Evolutionary conservation across 2,329 filamentous ascomycete genomes (phyloP).

Genomic region (Pseudomassariella vexata): DNA sequence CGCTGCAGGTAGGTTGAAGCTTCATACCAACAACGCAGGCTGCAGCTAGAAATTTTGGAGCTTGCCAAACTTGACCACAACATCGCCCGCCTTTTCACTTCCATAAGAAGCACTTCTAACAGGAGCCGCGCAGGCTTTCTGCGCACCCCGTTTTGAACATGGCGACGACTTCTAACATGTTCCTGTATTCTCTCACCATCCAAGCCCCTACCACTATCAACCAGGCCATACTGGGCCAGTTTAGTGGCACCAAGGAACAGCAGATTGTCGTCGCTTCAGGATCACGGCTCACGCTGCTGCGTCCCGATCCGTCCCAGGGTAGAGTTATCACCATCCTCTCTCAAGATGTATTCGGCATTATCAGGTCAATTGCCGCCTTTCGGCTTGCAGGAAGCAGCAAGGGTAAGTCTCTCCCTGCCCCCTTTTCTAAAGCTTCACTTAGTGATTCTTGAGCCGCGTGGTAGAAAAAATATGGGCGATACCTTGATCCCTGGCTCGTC

Average conservation of each 20-base stretch:
- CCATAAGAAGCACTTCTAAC: slow-evolving; percentile 1
- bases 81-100: neutral
- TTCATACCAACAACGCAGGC: too few species aligned
- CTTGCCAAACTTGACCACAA: too few species aligned
- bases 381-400: slow-evolving; percentile 89
- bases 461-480: slow-evolving; percentile 31
- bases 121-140: slow-evolving; percentile 26
- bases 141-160: slow-evolving; percentile 48
- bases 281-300: slow-evolving; percentile 80
- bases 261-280: slow-evolving; percentile 93
- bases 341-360: slow-evolving; percentile 94
- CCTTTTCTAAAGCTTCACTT: slow-evolving; percentile 50
- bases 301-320: slow-evolving; percentile 77
- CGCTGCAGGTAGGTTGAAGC: too few species aligned
- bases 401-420: slow-evolving; percentile 61
- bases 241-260: slow-evolving; percentile 93
- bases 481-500: slow-evolving; percentile 18
- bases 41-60: slow-evolving; percentile 5
- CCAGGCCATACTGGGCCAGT: slow-evolving; percentile 90
- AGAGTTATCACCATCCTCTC: slow-evolving; percentile 83
- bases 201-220: slow-evolving; percentile 86
- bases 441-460: slow-evolving; percentile 64
- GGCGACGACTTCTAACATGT: slow-evolving; percentile 98
- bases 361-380: slow-evolving; percentile 82
- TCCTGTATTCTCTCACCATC: slow-evolving; percentile 95